Evolutionary conservation across 2,329 filamentous ascomycete species (phyloP).

Genomic region (Calcarisporium arbuscula): DNA sequence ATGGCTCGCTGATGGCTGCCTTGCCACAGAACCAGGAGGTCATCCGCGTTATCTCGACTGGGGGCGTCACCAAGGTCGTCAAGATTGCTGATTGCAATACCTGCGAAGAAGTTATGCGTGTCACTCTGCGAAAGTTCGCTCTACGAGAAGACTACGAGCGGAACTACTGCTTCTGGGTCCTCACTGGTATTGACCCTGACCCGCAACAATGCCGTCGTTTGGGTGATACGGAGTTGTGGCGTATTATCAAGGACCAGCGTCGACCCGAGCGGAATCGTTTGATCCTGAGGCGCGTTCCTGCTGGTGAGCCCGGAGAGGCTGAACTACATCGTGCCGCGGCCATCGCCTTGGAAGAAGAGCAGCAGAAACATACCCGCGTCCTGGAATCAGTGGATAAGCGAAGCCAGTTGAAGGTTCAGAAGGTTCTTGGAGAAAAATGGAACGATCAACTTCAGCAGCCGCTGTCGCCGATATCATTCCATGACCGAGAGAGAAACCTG

Average conservation of each 20-base stretch:
- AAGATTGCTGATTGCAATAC: slow-evolving; percentile 89
- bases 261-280: slow-evolving; percentile 83
- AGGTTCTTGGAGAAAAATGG: slow-evolving; percentile 82
- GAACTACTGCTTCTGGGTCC: slow-evolving; percentile 95
- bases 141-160: slow-evolving; percentile 85
- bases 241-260: slow-evolving; percentile 80
- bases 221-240: slow-evolving; percentile 80
- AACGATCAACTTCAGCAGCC: slow-evolving; percentile 75
- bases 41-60: slow-evolving; percentile 88
- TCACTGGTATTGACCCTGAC: slow-evolving; percentile 79
- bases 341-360: slow-evolving; percentile 83
- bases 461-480: slow-evolving; percentile 71
- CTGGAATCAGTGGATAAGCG: slow-evolving; percentile 62
- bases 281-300: slow-evolving; percentile 87
- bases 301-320: slow-evolving; percentile 79
- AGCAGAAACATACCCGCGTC: slow-evolving; percentile 61
- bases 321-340: slow-evolving; percentile 83
- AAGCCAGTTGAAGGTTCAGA: slow-evolving; percentile 82
- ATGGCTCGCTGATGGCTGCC: slow-evolving; percentile 79
- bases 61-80: slow-evolving; percentile 85
- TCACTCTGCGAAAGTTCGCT: slow-evolving; percentile 80
- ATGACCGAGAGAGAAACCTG: slow-evolving; percentile 63
- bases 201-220: slow-evolving; percentile 75
- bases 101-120: slow-evolving; percentile 86
- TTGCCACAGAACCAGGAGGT: slow-evolving; percentile 81